phyloP scores from a whole-genome alignment of 2,329 filamentous ascomycete genomes.

The Aspergillus intermedius region DNA sequence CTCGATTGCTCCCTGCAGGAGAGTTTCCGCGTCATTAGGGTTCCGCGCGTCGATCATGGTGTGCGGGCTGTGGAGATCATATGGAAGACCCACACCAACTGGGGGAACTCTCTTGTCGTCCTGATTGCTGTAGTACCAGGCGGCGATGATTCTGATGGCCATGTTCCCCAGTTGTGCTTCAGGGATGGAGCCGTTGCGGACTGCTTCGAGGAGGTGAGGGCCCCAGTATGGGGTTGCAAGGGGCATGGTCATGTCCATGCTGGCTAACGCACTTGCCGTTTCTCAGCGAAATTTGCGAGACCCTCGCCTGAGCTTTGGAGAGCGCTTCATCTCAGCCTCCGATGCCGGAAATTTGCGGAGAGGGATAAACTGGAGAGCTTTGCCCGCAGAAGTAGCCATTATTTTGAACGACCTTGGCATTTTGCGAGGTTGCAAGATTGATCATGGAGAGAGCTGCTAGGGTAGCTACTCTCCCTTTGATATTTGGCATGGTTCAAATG shows the following conservation, averaged over 20 bases:
- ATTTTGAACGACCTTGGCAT: background rate
- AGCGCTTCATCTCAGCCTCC: background rate
- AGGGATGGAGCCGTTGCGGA: conserved; percentile 55
- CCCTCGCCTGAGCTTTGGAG: background rate
- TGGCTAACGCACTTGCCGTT: conserved; percentile 61
- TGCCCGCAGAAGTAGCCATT: background rate
- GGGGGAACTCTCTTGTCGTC: conserved; percentile 19
- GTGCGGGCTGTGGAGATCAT: conserved; percentile 9
- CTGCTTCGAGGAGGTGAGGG: conserved; percentile 45
- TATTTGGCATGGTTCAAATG: background rate
- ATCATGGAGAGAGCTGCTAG: background rate
- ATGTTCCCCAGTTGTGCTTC: conserved; percentile 55
- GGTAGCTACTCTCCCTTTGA: conserved; percentile 17
- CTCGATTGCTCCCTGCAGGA: background rate
- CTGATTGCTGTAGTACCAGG: conserved; percentile 46
- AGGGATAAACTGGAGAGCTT: background rate
- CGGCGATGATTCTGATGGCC: conserved; percentile 45
- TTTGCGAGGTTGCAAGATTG: background rate
- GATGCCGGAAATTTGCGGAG: background rate
- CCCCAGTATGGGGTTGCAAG: conserved; percentile 39
- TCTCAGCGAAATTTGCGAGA: background rate
- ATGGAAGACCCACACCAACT: background rate
- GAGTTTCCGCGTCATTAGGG: background rate
- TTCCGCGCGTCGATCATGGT: conserved; percentile 29
- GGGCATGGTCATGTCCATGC: conserved; percentile 83